These are phyloP conservation scores for Ogataea nakhonphanomensis DNA, from an alignment of 805 yeast species.

Conservation along the genomic window DNA sequence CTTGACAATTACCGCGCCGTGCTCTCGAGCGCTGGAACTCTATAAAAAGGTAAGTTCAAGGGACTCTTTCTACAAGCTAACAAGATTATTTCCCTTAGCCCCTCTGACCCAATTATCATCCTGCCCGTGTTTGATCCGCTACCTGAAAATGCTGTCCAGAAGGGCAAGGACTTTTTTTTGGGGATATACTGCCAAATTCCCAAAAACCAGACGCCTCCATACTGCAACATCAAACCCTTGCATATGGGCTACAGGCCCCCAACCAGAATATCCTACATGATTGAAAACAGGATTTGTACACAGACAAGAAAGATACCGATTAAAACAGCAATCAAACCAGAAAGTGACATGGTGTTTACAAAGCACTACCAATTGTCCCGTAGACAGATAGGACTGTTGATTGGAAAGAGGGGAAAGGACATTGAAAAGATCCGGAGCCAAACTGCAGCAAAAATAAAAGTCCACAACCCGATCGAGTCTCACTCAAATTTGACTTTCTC, in stretches of 20 bases:
- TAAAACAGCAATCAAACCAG: background rate
- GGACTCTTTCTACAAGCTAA: background rate
- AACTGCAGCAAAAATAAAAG: constrained; percentile 38
- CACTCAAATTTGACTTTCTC: background rate
- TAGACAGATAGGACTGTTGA: constrained; percentile 38
- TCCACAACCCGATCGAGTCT: constrained; percentile 27
- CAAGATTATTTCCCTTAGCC: constrained; percentile 1
- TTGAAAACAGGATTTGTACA: too few relatives aligned
- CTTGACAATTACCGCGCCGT: constrained; percentile 1
- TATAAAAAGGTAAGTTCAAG: constrained; percentile 1
- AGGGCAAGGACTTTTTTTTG: background rate
- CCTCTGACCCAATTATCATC: constrained; percentile 2
- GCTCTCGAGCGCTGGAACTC: background rate
- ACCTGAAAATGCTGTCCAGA: background rate
- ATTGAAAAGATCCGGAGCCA: constrained; percentile 35
- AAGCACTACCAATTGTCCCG: constrained; percentile 22
- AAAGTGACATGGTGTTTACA: background rate
- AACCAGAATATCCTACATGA: too few relatives aligned
- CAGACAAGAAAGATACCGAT: too few relatives aligned
- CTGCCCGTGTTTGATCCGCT: constrained; percentile 1
- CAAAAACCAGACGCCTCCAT: too few relatives aligned
- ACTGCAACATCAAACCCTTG: background rate
- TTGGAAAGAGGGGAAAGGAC: constrained; percentile 41
- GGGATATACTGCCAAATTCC: too few relatives aligned
- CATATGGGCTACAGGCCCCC: background rate